Base-by-base conservation (phyloP, 2,329 filamentous ascomycete species). In the Venturia aucupariae region DNA sequence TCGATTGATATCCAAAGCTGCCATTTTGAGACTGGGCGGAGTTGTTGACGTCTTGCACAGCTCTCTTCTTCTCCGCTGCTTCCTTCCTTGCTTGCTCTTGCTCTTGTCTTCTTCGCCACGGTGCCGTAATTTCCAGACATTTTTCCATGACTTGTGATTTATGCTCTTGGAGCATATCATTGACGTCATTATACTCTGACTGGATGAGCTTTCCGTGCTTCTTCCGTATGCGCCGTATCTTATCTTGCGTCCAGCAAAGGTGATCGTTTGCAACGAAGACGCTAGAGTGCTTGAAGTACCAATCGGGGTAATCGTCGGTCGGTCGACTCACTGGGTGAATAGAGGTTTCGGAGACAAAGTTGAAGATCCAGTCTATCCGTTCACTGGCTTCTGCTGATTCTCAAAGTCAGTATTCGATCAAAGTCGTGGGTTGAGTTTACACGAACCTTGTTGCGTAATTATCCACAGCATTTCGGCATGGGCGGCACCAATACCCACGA, bases 401-500 rank as follows among this genome's bases (percentile, higher is more conserved):
- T 38, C 13, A 2, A 27, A 41, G 15, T 41, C 35, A 61, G 42
- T 15, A 38, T 24, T 39, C 22, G 22, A 11, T 7, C 27, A 19
- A 19, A 17, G 27, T 35, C 15, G 2, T 13, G 19, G 19, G 27
- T 10, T 24, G 5, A 27, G 35, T 15, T 42, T 15, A n/a, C 10
- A 60, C 38, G 2, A n/a, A 60, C 59, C 59, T 41, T 60, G 59
- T 27, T 41, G 35, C 13, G n/a, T 38, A 8, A 60, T 27, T 38
- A 60, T 24, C 59, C 59, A 60, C 7, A 60, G 38, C 35, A 60
- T 60, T 5, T 60, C 41, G 38, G 59, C 35, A 44, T 60, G 41
- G 27, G 94, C 90, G 70, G 91, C 88, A n/a, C 94, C 94, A 1
- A 96, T 86, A 0, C 94, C 93, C 72, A 99, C 81, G 27, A 99